A percentile compares a stretch with the other conserved stretches of the same genome.
phyloP scores from a whole-genome alignment of 208 protist genomes.

The Crithidia expoeki region DNA sequence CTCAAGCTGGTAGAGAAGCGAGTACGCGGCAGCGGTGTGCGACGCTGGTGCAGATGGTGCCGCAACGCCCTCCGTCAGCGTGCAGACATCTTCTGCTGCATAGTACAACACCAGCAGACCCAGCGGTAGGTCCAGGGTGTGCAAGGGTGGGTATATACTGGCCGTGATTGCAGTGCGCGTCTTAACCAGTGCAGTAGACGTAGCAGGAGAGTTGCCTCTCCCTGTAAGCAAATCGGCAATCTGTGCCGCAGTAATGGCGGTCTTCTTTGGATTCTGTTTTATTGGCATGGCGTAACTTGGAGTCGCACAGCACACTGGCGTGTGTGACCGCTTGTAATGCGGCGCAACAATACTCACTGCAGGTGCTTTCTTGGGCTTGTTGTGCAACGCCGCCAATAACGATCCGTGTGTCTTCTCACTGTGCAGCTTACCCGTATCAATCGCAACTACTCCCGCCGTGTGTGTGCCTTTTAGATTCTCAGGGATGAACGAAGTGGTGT shows the following conservation, averaged over 20 bases:
- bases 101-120: conserved; percentile 55
- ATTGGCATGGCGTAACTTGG: neutral
- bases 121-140: conserved; percentile 48
- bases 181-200: neutral
- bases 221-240: conserved; percentile 17
- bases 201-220: neutral
- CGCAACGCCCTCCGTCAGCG: neutral
- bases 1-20: conserved; percentile 39
- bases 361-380: neutral
- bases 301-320: neutral
- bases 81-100: conserved; percentile 37
- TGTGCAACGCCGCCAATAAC: neutral
- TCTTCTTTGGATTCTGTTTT: conserved; percentile 4
- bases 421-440: no score
- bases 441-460: no score
- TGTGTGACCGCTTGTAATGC: neutral
- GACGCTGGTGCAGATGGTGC: neutral
- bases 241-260: neutral
- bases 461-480: no score
- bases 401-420: no score
- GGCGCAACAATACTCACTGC: neutral
- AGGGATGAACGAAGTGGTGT: no score
- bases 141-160: conserved; percentile 11
- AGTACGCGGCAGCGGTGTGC: conserved; percentile 7
- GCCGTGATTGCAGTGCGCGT: neutral